Evolutionary conservation across 1,284 basidiomycete species (phyloP).

Genomic region (Cryptococcus maquisensis): DNA sequence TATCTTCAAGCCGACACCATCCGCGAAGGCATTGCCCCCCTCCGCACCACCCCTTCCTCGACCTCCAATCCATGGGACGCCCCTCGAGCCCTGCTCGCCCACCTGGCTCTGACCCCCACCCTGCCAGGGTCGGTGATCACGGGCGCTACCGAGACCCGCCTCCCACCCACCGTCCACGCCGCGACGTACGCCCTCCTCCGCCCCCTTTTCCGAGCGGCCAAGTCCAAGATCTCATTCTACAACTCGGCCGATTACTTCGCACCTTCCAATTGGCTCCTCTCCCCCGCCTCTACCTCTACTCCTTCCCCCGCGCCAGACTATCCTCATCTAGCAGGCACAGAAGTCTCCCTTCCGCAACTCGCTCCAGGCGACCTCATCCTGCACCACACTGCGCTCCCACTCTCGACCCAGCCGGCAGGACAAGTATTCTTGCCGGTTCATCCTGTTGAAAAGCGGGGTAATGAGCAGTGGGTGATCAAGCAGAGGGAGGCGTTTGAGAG

Average conservation of each 20-base stretch:
- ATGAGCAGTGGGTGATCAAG: conserved; percentile 18
- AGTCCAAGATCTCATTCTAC: conserved; percentile 40
- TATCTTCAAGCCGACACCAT: conserved; percentile 29
- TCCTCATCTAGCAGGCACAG: conserved; percentile 25
- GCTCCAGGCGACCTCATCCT: conserved; percentile 39
- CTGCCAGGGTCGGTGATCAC: conserved; percentile 8
- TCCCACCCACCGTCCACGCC: conserved; percentile 26
- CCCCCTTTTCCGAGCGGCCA: conserved; percentile 33
- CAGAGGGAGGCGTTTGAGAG: conserved; percentile 38
- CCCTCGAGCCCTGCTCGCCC: conserved; percentile 24
- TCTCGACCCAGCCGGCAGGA: conserved; percentile 9
- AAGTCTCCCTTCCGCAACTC: conserved; percentile 20
- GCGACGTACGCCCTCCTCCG: conserved; percentile 40
- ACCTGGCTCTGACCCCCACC: conserved; percentile 35
- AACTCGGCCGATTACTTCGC: conserved; percentile 29
- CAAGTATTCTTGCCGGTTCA: conserved; percentile 34
- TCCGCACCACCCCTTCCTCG: conserved; percentile 3
- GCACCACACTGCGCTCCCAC: conserved; percentile 28
- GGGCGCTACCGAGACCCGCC: neutral
- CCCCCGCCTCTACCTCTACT: neutral
- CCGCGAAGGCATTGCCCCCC: conserved; percentile 9
- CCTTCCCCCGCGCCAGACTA: conserved; percentile 5
- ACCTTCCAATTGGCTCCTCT: conserved; percentile 30
- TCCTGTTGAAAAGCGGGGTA: conserved; percentile 17
- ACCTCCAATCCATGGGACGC: neutral